A percentile compares a stretch with the other conserved stretches of the same genome.
Conservation (phyloP, 2,329 filamentous ascomycete genomes). For the Fusarium dlaminii region DNA sequence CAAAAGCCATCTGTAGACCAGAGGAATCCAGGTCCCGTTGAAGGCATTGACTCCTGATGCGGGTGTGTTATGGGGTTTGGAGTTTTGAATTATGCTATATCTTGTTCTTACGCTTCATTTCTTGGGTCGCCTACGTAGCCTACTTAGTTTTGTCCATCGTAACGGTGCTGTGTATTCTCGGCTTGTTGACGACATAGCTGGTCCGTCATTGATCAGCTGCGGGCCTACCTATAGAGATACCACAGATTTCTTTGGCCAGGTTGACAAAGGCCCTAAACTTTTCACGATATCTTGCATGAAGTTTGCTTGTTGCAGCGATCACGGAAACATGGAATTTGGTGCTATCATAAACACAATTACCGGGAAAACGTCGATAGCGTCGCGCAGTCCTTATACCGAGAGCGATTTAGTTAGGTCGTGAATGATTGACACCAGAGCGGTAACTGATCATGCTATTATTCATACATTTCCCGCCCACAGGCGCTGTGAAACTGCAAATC, state of each 20-base stretch:
- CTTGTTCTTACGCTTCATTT: constrained; percentile 15
- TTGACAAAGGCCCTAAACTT: not conserved
- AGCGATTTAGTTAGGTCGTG: not conserved
- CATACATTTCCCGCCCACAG: constrained; percentile 13
- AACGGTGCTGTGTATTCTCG: constrained; percentile 9
- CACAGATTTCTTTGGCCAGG: constrained; percentile 20
- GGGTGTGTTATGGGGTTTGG: constrained; percentile 33
- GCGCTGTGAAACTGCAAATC: constrained; percentile 21
- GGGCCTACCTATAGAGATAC: constrained; percentile 31
- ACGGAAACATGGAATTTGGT: constrained; percentile 1
- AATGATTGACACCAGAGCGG: not conserved
- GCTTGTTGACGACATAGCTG: not conserved
- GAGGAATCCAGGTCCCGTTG: not conserved
- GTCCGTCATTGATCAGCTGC: constrained; percentile 1
- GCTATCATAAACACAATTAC: not conserved
- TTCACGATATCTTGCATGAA: not conserved
- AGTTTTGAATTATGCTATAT: constrained; percentile 35
- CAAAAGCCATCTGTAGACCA: constrained; percentile 4
- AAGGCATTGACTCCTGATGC: constrained; percentile 15
- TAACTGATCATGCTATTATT: constrained; percentile 7
- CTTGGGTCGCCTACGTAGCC: constrained; percentile 17
- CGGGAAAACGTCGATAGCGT: not conserved
- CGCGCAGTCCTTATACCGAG: not conserved
- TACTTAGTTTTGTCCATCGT: constrained; percentile 25
- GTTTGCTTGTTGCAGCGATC: constrained; percentile 7